These are phyloP conservation scores for Suillus placidus DNA, from an alignment of 768 basidiomycete species.

Conservation along the genomic window DNA sequence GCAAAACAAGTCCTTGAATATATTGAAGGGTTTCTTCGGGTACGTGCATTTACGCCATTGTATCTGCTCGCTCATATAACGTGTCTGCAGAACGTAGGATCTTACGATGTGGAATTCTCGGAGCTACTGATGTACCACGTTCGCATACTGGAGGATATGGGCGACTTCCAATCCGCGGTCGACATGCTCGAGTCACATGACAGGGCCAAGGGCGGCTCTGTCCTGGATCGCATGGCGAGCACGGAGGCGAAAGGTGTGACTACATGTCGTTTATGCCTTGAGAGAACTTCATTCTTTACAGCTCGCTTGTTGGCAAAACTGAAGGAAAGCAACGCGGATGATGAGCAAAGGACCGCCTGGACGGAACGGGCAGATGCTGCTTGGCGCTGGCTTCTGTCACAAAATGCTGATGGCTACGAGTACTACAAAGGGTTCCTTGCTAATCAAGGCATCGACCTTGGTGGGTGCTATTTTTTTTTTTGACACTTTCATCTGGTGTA, in stretches of 20 bases:
- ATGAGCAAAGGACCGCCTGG: constrained; percentile 34
- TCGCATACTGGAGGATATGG: constrained; percentile 71
- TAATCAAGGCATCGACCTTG: constrained; percentile 65
- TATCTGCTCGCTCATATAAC: neutral
- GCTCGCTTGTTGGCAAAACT: constrained; percentile 80
- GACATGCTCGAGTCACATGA: constrained; percentile 53
- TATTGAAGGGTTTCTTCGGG: constrained; percentile 74
- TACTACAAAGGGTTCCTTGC: constrained; percentile 78
- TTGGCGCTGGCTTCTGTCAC: constrained; percentile 80
- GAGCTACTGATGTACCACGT: constrained; percentile 83
- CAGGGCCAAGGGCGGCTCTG: constrained; percentile 61
- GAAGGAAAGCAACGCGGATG: constrained; percentile 13
- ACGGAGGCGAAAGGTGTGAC: constrained; percentile 66
- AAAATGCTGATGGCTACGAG: constrained; percentile 80
- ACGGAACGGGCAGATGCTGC: constrained; percentile 75
- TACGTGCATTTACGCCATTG: constrained; percentile 24
- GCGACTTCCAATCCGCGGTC: constrained; percentile 62
- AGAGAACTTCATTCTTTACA: constrained; percentile 31
- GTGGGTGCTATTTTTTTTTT: constrained; percentile 37
- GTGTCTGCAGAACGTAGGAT: constrained; percentile 62
- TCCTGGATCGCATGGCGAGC: constrained; percentile 72
- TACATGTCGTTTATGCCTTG: neutral
- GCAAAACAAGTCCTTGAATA: constrained; percentile 74
- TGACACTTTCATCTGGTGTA: neutral
- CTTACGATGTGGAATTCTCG: constrained; percentile 81